phyloP scores from a whole-genome alignment of 345 rosid genomes.

The Salix arbutifolia region DNA sequence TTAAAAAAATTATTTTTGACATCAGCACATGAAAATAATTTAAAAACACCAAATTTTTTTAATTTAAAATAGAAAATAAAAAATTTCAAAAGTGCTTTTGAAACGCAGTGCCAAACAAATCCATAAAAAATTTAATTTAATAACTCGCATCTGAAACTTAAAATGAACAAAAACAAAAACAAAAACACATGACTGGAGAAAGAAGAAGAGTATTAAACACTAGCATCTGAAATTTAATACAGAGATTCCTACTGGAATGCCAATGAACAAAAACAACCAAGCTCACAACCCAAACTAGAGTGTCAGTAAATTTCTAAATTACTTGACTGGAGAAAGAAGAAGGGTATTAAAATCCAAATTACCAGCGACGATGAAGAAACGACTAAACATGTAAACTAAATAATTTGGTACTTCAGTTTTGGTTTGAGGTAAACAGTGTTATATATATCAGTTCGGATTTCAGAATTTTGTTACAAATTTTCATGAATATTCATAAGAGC shows the following conservation, averaged over 20 bases:
- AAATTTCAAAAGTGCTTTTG: no score
- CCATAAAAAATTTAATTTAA: no score
- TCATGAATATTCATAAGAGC: not conserved
- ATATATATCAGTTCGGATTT: not conserved
- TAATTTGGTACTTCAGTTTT: not conserved
- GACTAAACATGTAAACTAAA: not conserved
- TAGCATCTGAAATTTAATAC: not conserved
- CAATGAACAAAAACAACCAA: not conserved
- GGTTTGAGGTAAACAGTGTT: not conserved
- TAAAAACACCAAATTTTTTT: no score
- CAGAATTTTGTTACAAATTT: not conserved
- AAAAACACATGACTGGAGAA: no score
- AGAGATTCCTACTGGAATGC: not conserved
- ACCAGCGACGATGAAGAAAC: not conserved
- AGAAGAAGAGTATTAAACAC: not conserved
- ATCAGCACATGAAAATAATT: no score
- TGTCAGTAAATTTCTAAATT: not conserved
- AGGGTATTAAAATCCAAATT: not conserved
- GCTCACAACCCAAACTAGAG: not conserved
- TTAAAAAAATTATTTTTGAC: no score
- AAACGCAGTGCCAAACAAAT: no score
- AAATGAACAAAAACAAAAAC: no score
- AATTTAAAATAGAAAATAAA: no score
- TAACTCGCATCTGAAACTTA: no score
- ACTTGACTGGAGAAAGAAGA: not conserved